phyloP scores from a whole-genome alignment of 2,329 filamentous ascomycete species.

The Fusarium buxicola region DNA sequence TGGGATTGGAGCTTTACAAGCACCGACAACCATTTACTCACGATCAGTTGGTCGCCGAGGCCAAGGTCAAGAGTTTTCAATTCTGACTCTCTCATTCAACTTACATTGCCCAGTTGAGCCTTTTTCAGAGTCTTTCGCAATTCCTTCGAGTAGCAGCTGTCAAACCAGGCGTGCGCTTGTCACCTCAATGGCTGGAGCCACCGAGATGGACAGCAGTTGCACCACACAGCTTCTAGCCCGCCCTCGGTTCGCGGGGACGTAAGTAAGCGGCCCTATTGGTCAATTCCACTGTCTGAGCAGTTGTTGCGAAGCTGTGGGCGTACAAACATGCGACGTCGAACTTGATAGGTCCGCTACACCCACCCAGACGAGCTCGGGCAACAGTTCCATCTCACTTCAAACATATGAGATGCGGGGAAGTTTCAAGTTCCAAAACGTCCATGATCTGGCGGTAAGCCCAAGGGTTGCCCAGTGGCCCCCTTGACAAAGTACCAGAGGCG shows the following conservation, averaged over 20 bases:
- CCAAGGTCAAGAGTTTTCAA: not conserved
- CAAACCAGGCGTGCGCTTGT: constrained; percentile 12
- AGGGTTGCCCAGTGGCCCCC: constrained; percentile 2
- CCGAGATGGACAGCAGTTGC: constrained; percentile 12
- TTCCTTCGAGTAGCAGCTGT: constrained; percentile 1
- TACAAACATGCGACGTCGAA: constrained; percentile 14
- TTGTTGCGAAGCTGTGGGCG: constrained; percentile 11
- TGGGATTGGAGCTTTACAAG: not conserved
- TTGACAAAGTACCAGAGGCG: constrained; percentile 6
- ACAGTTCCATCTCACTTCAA: constrained; percentile 20
- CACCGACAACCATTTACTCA: not conserved
- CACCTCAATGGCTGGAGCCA: constrained; percentile 32
- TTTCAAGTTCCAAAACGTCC: not conserved
- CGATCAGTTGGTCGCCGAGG: constrained; percentile 1
- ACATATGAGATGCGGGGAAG: too few species aligned
- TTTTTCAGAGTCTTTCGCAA: not conserved
- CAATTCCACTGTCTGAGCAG: constrained; percentile 4
- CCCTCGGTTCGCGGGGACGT: constrained; percentile 34
- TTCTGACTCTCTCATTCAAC: not conserved
- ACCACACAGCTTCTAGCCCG: constrained; percentile 15
- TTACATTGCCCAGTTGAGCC: not conserved
- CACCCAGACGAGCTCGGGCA: constrained; percentile 5
- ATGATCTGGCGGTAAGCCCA: not conserved
- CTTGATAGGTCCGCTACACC: constrained; percentile 17
- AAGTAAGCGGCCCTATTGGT: constrained; percentile 31